Conservation (phyloP, 2,329 filamentous ascomycete species). For the Ophiocordyceps camponoti-saundersi region DNA sequence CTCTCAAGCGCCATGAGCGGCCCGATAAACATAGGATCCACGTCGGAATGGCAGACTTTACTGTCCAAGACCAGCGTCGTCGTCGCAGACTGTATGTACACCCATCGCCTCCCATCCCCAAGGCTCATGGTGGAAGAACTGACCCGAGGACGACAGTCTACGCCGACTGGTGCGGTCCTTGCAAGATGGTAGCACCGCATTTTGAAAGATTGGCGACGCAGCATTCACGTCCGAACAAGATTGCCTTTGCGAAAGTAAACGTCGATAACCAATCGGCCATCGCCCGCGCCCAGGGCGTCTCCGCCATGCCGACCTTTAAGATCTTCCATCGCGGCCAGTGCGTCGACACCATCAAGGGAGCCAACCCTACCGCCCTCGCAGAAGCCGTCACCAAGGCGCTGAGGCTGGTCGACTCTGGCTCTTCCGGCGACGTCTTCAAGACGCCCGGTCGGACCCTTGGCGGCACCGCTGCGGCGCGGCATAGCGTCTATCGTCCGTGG, state of each 20-base stretch:
- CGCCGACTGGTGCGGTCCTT: constrained; percentile 88
- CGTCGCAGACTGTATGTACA: constrained; percentile 69
- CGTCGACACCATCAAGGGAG: constrained; percentile 64
- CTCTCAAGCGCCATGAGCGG: constrained; percentile 21
- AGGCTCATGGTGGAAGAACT: background rate
- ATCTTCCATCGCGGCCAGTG: constrained; percentile 64
- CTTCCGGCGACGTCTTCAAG: constrained; percentile 28
- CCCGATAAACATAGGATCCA: constrained; percentile 42
- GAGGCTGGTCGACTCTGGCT: constrained; percentile 28
- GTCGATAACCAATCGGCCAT: constrained; percentile 70
- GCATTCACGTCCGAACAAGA: constrained; percentile 62
- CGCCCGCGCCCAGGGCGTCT: constrained; percentile 59
- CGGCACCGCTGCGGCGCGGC: constrained; percentile 11
- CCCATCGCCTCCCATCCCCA: background rate
- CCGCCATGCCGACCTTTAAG: constrained; percentile 88
- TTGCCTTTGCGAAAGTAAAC: constrained; percentile 87
- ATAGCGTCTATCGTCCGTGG: constrained; percentile 3
- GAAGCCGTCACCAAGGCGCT: constrained; percentile 57
- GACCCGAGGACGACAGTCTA: constrained; percentile 44
- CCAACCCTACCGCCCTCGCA: constrained; percentile 60
- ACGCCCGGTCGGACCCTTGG: constrained; percentile 42
- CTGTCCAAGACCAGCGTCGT: constrained; percentile 62
- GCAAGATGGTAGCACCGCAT: constrained; percentile 77
- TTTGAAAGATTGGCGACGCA: constrained; percentile 73
- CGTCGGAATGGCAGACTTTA: constrained; percentile 53